Evolutionary conservation across 2,329 filamentous ascomycete genomes (phyloP), one percentile per base, ranked within the genome.

Genomic region (Aspergillus sclerotialis): DNA sequence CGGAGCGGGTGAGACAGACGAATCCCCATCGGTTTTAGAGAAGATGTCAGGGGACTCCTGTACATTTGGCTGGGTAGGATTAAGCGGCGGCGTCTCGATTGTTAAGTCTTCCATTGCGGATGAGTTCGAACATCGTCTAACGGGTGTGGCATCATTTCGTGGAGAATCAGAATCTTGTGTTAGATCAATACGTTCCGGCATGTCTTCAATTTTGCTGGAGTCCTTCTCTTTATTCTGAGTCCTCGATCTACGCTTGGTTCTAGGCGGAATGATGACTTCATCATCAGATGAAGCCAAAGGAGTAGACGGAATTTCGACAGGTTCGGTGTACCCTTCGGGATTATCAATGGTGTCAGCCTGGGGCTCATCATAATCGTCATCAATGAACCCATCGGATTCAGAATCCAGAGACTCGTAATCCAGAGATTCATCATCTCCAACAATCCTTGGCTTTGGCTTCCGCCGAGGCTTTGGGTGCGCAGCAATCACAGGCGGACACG

Each of bases 31-130:
- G 7, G 34, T 19, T 15, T 38, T 31, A 10, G 32, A 9, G 19
- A 23, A 25, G 30, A 36, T 35, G 15, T 38, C 37, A 16, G 14
- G 28, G 17, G 36, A 27, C 11, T 28, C 37, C 23, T 38, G 40
- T 28, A 27, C 41, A 10, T 30, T 36, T 10, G 26, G 11, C 21
- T 32, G 32, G 8, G 46, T 36, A 3, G 56, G 50, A 41, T 63
- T 60, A 6, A 64, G 35, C 17, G 58, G 55, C 5, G 61, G 61
- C 0, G 61, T 65, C 15, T 50, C 46, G 5, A 64, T 54, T 14
- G 42, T 45, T 5, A 56, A 47, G 9, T 50, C 48, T 16, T 49
- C 25, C 13, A 15, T 7, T 23, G 19, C 19, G 10, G 19, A 23
- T 10, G 10, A 23, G 10, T 23, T 6, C 10, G 19, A 6, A 23